Evolutionary conservation across 345 rosid species (phyloP), one percentile per base, ranked within the genome.

Genomic region (Syzygium aromaticum): DNA sequence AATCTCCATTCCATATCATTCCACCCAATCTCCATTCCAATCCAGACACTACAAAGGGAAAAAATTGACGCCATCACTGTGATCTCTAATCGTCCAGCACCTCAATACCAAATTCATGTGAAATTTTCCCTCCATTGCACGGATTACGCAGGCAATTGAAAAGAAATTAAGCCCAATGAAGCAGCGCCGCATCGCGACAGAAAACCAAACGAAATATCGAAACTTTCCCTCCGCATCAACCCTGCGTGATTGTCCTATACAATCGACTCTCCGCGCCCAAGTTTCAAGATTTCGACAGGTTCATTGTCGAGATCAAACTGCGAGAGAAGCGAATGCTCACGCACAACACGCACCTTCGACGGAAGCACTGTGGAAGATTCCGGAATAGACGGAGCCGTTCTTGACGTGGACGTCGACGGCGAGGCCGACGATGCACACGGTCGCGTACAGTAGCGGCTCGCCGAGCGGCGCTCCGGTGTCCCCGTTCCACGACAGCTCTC

Each of bases 351-450:
- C 94, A 84, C 93, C 91, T 51, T 94, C 95, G 85, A 94, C 88
- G 87, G 96, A 96, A 64, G 97, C 97, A 84, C 98, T 94, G 91
- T 94, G 93, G 90, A 95, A 94, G 86, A 91, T 88, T 30, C 99
- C 99, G 57, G 98, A 94, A 59, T 90, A 95, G 54, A 94, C 93
- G 54, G 99, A 95, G 77, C 98, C 98, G 85, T 97, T 98, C 88
- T 90, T 94, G 89, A 95, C 90, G 87, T 95, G 94, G 54, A 95
- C 98, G 57, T 97, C 96, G 88, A 94, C 99, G 11, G 94, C 95
- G 87, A 92, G 90, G 83, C 95, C 99, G 90, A 96, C 90, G 84
- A 97, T 91, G 89, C 93, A 89, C 94, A 94, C 91, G 54, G 96
- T 95, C 11, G 96, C 96, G 86, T 92, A 89, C 90, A 97, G 89